These are phyloP conservation scores for Solanum hybrid DNA, from an alignment of 305 asterid species.

Conservation along the genomic window DNA sequence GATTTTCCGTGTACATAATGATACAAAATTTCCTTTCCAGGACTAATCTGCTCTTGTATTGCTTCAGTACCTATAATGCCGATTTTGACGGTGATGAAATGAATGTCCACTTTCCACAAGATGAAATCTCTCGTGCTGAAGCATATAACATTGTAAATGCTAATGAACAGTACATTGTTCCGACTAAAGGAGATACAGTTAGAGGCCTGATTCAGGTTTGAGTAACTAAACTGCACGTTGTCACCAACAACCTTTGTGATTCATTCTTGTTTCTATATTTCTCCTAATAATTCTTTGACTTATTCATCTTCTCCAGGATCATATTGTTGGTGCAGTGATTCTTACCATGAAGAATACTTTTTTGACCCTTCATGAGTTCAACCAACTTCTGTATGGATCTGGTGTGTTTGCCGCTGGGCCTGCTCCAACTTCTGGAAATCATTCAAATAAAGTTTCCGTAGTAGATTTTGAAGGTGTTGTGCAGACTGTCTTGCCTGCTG, in stretches of 20 bases:
- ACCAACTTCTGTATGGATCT: conserved; percentile 86
- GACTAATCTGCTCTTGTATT: conserved; percentile 18
- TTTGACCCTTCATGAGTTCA: conserved; percentile 67
- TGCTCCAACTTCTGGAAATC: conserved; percentile 28
- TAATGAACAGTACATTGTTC: conserved; percentile 93
- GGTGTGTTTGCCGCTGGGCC: conserved; percentile 50
- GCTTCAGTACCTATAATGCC: conserved; percentile 86
- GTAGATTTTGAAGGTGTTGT: conserved; percentile 55
- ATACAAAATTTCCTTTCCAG: conserved; percentile 6
- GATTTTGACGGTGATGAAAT: conserved; percentile 99
- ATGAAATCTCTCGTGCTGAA: conserved; percentile 99
- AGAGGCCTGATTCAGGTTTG: conserved; percentile 97
- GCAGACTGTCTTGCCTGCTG: conserved; percentile 59
- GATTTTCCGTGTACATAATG: neutral
- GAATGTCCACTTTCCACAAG: conserved; percentile 99
- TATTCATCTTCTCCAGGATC: conserved; percentile 51
- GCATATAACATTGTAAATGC: conserved; percentile 95
- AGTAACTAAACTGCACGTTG: conserved; percentile 9
- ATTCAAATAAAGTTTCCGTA: conserved; percentile 37
- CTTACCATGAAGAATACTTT: conserved; percentile 84
- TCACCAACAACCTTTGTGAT: neutral
- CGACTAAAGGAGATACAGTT: conserved; percentile 95
- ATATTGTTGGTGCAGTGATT: conserved; percentile 82
- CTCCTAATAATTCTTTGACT: neutral
- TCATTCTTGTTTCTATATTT: neutral